Evolutionary conservation across 75 land plant genomes (phyloP).

Genomic region (Cunninghamia lanceolata): DNA sequence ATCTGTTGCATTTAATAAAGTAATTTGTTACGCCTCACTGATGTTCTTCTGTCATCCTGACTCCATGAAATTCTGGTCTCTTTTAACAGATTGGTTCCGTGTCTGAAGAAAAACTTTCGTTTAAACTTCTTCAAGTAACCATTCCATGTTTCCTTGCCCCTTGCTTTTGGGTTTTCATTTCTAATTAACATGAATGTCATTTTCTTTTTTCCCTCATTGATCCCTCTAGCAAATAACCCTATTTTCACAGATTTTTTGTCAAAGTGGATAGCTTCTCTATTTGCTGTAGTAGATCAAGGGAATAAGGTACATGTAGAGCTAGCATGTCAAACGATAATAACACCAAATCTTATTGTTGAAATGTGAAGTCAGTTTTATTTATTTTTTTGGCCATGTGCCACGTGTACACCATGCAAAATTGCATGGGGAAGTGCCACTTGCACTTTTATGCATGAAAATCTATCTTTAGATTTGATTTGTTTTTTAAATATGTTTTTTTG

Average conservation of each 20-base stretch:
- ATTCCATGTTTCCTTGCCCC: background rate
- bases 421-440: too few species aligned
- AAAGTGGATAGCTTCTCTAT: background rate
- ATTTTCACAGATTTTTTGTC: background rate
- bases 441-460: too few species aligned
- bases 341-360: background rate
- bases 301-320: too few species aligned
- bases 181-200: background rate
- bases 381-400: too few species aligned
- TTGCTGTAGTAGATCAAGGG: too few species aligned
- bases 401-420: too few species aligned
- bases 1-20: background rate
- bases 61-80: background rate
- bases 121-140: background rate
- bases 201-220: background rate
- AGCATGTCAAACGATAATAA: background rate
- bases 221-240: background rate
- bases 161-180: too few species aligned
- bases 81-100: background rate
- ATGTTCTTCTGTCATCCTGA: background rate
- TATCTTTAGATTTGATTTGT: too few species aligned
- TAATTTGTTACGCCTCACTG: background rate
- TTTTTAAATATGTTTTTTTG: too few species aligned
- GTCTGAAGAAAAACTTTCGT: background rate
- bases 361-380: too few species aligned